Percentiles rank a stretch among this genome's conserved stretches.
Evolutionary conservation across 495 filamentous ascomycete genomes (phyloP).

Genomic region (Polyplosphaeria fusca): DNA sequence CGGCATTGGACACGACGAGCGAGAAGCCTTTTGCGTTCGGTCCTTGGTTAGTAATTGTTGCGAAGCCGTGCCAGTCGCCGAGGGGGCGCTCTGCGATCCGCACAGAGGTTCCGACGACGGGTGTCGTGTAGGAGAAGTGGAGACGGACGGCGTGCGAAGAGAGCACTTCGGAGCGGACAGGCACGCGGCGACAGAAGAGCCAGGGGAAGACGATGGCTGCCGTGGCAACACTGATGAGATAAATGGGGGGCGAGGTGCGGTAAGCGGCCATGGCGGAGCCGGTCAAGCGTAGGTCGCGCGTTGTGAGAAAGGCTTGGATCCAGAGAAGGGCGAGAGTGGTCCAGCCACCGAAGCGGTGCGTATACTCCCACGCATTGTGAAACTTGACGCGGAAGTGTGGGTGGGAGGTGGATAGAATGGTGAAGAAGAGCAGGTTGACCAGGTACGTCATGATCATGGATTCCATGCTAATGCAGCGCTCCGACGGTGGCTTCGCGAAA

Average conservation of each 20-base stretch:
- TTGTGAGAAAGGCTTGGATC: constrained; percentile 21
- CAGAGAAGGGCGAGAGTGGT: constrained; percentile 47
- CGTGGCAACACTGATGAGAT: constrained; percentile 23
- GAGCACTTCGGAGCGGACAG: constrained; percentile 28
- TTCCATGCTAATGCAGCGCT: constrained; percentile 4
- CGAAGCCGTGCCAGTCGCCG: constrained; percentile 34
- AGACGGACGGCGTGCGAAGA: constrained; percentile 32
- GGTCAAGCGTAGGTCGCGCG: neutral
- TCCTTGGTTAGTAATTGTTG: constrained; percentile 26
- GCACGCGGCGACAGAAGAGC: constrained; percentile 20
- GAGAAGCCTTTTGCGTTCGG: constrained; percentile 25
- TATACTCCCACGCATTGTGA: constrained; percentile 56
- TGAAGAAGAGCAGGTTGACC: constrained; percentile 27
- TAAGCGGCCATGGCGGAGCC: constrained; percentile 11
- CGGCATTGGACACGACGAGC: constrained; percentile 33
- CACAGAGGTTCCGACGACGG: constrained; percentile 16
- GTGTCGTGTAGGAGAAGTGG: constrained; percentile 24
- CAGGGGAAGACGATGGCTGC: constrained; percentile 28
- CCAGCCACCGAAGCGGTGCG: constrained; percentile 57
- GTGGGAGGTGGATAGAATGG: constrained; percentile 34
- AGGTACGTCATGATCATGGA: constrained; percentile 16
- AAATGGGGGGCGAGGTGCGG: constrained; percentile 22
- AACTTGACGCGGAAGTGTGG: constrained; percentile 47
- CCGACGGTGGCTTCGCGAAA: neutral
- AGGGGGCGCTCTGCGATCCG: constrained; percentile 26